Evolutionary conservation across 129 eudicot species (phyloP).

Genomic region (Pittosporum tobira): DNA sequence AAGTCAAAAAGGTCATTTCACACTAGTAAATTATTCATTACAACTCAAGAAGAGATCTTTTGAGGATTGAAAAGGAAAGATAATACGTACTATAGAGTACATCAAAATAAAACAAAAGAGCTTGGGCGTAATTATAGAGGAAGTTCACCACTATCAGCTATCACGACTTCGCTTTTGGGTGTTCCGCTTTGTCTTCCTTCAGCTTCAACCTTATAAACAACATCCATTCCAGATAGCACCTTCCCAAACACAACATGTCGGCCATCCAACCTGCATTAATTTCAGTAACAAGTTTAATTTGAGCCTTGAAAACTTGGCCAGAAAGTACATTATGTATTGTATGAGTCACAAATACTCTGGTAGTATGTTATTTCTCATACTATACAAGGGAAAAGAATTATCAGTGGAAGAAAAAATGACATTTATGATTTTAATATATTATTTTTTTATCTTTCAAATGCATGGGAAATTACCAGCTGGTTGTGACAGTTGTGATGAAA

Average conservation of each 20-base stretch:
- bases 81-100: neutral
- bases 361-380: neutral
- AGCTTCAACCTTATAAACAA: slow-evolving; percentile 95
- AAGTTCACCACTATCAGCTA: slow-evolving; percentile 95
- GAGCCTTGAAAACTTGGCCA: no score
- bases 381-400: neutral
- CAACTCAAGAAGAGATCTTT: neutral
- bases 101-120: neutral
- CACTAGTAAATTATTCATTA: neutral
- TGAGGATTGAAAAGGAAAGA: neutral
- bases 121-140: slow-evolving; percentile 37
- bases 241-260: slow-evolving; percentile 92
- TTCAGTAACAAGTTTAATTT: neutral
- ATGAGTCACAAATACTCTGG: neutral
- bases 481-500: slow-evolving; percentile 93
- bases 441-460: neutral
- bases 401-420: neutral
- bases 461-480: slow-evolving; percentile 66
- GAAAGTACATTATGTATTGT: no score
- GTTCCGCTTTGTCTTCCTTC: slow-evolving; percentile 87
- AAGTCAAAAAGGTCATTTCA: neutral
- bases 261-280: slow-evolving; percentile 75
- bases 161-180: slow-evolving; percentile 68
- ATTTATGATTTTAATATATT: neutral
- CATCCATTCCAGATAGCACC: slow-evolving; percentile 95